Evolutionary conservation across 148 eudicot species (phyloP).

Genomic region (Rheum nobile): DNA sequence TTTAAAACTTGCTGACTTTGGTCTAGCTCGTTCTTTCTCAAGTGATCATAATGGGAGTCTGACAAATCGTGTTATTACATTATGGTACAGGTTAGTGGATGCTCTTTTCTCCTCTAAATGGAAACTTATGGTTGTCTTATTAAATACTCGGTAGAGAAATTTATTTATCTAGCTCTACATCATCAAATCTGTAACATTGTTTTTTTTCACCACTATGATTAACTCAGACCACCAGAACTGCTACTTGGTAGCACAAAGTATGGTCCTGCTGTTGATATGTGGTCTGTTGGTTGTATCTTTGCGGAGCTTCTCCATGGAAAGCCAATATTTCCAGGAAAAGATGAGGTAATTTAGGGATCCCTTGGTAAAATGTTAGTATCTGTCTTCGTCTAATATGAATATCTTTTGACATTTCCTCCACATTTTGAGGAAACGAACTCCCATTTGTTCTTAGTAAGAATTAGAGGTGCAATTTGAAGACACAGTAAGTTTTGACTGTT

Average conservation of each 20-base stretch:
- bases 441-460: background rate
- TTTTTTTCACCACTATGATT: conserved; percentile 9
- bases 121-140: background rate
- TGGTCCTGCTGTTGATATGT: conserved; percentile 98
- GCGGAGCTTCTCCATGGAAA: conserved; percentile 83
- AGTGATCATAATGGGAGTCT: conserved; percentile 76
- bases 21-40: conserved; percentile 81
- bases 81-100: conserved; percentile 71
- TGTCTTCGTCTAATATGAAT: background rate
- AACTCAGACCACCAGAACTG: conserved; percentile 85
- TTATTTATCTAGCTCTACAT: background rate
- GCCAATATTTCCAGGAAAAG: conserved; percentile 73
- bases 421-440: background rate
- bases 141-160: background rate
- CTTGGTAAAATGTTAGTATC: background rate
- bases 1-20: conserved; percentile 92
- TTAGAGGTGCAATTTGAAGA: background rate
- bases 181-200: background rate
- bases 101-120: background rate
- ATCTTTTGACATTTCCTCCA: background rate
- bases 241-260: conserved; percentile 88
- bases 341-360: conserved; percentile 37
- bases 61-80: conserved; percentile 83
- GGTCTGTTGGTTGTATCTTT: conserved; percentile 96
- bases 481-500: background rate